Conservation (phyloP, 2,329 filamentous ascomycete species). For the Alternaria ethzedia region DNA sequence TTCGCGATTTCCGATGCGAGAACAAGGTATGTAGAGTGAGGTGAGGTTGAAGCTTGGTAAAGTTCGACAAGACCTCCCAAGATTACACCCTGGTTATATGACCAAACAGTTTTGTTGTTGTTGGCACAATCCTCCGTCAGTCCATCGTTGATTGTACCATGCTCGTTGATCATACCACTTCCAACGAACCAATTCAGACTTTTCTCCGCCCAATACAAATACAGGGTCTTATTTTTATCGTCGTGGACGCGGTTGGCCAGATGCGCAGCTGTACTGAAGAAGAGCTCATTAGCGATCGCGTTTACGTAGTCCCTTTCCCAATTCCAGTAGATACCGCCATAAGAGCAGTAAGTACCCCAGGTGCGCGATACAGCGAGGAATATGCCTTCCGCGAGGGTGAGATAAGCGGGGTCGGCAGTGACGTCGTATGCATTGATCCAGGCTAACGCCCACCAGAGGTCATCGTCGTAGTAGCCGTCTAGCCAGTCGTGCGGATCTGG, state of each 20-base stretch:
- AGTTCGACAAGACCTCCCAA: conserved; percentile 65
- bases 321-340: conserved; percentile 59
- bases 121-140: conserved; percentile 59
- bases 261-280: conserved; percentile 61
- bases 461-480: conserved; percentile 60
- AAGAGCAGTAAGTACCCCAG: conserved; percentile 51
- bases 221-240: conserved; percentile 47
- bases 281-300: conserved; percentile 65
- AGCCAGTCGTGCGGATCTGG: conserved; percentile 42
- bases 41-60: conserved; percentile 44
- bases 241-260: conserved; percentile 33
- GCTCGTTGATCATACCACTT: conserved; percentile 56
- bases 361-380: conserved; percentile 54
- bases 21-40: conserved; percentile 41
- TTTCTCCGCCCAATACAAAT: conserved; percentile 55
- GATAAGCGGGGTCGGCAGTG: conserved; percentile 53
- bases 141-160: conserved; percentile 62
- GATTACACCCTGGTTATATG: conserved; percentile 68
- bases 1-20: conserved; percentile 49
- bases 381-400: conserved; percentile 57
- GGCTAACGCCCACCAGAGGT: conserved; percentile 59
- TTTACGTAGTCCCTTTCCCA: conserved; percentile 55
- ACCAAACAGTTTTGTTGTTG: conserved; percentile 57
- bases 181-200: conserved; percentile 60
- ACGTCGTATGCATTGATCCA: conserved; percentile 64